phyloP scores from a whole-genome alignment of 805 yeast genomes.

The Kluyveromyces lactis region DNA sequence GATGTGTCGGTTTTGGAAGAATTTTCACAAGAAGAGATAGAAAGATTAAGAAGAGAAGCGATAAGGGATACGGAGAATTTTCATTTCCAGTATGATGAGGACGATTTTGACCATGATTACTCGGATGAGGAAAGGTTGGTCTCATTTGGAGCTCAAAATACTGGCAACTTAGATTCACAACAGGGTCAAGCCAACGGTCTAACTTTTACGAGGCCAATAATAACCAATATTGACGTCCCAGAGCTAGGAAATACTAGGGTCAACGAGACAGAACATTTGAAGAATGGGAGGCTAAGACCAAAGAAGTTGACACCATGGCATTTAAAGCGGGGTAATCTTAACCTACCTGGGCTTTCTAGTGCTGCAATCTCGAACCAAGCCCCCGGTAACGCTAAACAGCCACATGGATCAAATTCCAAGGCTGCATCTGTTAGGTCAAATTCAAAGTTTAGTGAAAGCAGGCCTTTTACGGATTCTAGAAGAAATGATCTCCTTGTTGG shows the following conservation, averaged over 20 bases:
- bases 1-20: conserved; percentile 70
- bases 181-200: conserved; percentile 19
- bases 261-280: conserved; percentile 46
- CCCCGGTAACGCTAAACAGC: conserved; percentile 9
- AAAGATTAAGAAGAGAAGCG: conserved; percentile 36
- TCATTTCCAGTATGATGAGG: conserved; percentile 30
- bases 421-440: neutral
- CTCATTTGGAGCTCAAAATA: conserved; percentile 23
- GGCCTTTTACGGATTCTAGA: conserved; percentile 9
- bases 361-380: conserved; percentile 5
- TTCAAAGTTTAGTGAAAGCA: conserved; percentile 2
- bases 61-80: conserved; percentile 31
- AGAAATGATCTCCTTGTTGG: conserved; percentile 25
- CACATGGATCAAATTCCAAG: conserved; percentile 1
- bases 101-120: conserved; percentile 17
- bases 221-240: conserved; percentile 37
- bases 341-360: conserved; percentile 9
- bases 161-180: conserved; percentile 9
- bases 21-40: conserved; percentile 62
- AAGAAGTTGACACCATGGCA: conserved; percentile 72
- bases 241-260: conserved; percentile 36
- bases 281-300: conserved; percentile 63
- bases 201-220: conserved; percentile 35
- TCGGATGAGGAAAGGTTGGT: conserved; percentile 22
- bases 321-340: conserved; percentile 19